phyloP scores from a whole-genome alignment of 352 stramenopile species.

The Phytopythium litorale region DNA sequence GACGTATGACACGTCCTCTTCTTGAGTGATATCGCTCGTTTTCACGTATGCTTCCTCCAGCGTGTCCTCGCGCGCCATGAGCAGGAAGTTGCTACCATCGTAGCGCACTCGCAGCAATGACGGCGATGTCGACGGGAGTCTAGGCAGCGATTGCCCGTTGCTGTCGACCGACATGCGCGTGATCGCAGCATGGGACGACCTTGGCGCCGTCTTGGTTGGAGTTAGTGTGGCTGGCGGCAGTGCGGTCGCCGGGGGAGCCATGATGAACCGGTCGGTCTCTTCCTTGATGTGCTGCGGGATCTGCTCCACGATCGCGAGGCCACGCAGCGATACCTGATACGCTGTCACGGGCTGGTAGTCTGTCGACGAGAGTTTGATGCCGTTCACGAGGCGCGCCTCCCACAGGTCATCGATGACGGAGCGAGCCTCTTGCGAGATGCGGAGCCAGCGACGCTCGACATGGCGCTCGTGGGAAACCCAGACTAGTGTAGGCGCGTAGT shows the following conservation, averaged over 20 bases:
- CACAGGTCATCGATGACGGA: conserved; percentile 95
- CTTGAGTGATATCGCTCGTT: conserved; percentile 93
- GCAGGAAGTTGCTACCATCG: conserved; percentile 70
- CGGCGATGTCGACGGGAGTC: not conserved
- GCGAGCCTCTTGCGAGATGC: conserved; percentile 94
- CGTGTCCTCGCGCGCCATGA: conserved; percentile 28
- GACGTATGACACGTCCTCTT: conserved; percentile 97
- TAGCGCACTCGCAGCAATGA: conserved; percentile 49
- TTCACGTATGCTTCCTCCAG: conserved; percentile 71
- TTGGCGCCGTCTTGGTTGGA: not conserved
- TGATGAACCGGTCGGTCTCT: conserved; percentile 50
- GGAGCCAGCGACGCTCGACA: conserved; percentile 80
- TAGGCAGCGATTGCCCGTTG: not conserved
- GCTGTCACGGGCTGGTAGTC: conserved; percentile 94
- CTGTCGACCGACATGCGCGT: not conserved
- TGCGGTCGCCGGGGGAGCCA: conserved; percentile 16
- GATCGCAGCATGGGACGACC: not conserved
- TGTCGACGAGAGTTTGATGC: conserved; percentile 91
- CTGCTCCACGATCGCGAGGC: conserved; percentile 85
- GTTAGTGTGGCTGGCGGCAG: not conserved
- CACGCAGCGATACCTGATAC: conserved; percentile 92
- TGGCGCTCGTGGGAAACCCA: conserved; percentile 89
- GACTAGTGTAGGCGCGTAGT: conserved; percentile 93
- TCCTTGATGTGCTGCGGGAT: conserved; percentile 78
- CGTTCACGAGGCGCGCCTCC: conserved; percentile 94